phyloP scores from a whole-genome alignment of 176 grass and related monocot genomes.

The Hsuehochloa calcarea region DNA sequence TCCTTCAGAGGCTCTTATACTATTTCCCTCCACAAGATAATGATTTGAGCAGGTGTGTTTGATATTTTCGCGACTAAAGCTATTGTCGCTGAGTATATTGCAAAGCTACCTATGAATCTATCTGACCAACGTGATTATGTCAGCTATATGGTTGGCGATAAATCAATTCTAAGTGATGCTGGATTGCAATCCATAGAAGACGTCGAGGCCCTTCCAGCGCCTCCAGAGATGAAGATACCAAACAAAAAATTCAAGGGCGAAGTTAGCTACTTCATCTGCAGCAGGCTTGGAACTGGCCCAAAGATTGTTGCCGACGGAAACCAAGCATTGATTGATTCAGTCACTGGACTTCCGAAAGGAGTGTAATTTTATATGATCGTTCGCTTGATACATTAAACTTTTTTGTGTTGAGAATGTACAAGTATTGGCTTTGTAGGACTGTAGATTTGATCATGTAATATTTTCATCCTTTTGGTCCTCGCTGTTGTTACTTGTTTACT shows the following conservation, averaged over 20 bases:
- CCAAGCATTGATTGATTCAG: conserved; percentile 42
- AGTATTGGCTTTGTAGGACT: neutral
- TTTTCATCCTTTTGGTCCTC: neutral
- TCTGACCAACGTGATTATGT: conserved; percentile 16
- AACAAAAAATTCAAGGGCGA: conserved; percentile 42
- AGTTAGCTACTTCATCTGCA: conserved; percentile 55
- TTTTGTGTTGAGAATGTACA: neutral
- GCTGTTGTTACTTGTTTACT: neutral
- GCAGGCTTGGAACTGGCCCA: conserved; percentile 45
- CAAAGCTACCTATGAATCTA: neutral
- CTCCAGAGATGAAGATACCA: conserved; percentile 56
- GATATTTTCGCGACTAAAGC: neutral
- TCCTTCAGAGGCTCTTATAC: conserved; percentile 72
- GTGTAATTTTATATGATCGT: conserved; percentile 8
- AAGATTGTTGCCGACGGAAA: conserved; percentile 31
- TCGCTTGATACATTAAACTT: neutral
- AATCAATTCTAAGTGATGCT: conserved; percentile 67
- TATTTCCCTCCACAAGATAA: conserved; percentile 70
- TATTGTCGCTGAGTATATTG: neutral
- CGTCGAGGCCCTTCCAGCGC: conserved; percentile 55
- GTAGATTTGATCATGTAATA: neutral
- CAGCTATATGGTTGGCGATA: conserved; percentile 91
- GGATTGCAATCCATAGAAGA: conserved; percentile 68
- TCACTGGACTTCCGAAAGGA: conserved; percentile 40
- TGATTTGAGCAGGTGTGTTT: conserved; percentile 59